Conservation (phyloP, 768 basidiomycete species). For the Suillus plorans region DNA sequence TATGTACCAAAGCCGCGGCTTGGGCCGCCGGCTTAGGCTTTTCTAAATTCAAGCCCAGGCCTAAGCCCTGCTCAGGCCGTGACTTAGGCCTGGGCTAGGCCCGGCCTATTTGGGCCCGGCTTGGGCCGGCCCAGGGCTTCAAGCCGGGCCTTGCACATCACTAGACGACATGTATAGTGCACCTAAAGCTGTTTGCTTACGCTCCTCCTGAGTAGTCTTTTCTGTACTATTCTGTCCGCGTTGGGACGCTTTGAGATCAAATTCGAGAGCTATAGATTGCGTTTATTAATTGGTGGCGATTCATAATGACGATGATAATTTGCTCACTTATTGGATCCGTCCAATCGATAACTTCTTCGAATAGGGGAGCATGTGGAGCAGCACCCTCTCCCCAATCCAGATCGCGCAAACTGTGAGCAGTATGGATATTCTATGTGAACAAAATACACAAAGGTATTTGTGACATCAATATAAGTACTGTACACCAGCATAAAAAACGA, state of each 20-base stretch:
- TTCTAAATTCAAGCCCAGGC: too few species aligned
- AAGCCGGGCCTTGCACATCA: too few species aligned
- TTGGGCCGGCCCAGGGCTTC: too few species aligned
- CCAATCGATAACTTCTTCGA: constrained; percentile 89
- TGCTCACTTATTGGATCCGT: constrained; percentile 76
- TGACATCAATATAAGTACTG: constrained; percentile 49
- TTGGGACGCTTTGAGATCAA: constrained; percentile 48
- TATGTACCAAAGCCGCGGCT: too few species aligned
- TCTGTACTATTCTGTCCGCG: constrained; percentile 73
- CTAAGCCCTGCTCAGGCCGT: too few species aligned
- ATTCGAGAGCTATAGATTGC: constrained; percentile 63
- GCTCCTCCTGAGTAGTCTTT: constrained; percentile 67
- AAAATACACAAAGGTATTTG: constrained; percentile 30
- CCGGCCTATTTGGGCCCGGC: too few species aligned
- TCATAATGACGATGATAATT: constrained; percentile 18
- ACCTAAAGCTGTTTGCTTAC: constrained; percentile 74
- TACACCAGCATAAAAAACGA: constrained; percentile 37
- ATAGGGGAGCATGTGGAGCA: constrained; percentile 76
- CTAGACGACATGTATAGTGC: constrained; percentile 73
- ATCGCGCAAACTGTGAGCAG: constrained; percentile 73
- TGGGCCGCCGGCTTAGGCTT: too few species aligned
- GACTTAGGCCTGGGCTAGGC: too few species aligned
- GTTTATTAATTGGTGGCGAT: constrained; percentile 17
- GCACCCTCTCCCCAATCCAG: constrained; percentile 87
- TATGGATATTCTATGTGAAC: constrained; percentile 67